phyloP scores from a whole-genome alignment of 2,329 filamentous ascomycete species.

The Sporothrix pallida region DNA sequence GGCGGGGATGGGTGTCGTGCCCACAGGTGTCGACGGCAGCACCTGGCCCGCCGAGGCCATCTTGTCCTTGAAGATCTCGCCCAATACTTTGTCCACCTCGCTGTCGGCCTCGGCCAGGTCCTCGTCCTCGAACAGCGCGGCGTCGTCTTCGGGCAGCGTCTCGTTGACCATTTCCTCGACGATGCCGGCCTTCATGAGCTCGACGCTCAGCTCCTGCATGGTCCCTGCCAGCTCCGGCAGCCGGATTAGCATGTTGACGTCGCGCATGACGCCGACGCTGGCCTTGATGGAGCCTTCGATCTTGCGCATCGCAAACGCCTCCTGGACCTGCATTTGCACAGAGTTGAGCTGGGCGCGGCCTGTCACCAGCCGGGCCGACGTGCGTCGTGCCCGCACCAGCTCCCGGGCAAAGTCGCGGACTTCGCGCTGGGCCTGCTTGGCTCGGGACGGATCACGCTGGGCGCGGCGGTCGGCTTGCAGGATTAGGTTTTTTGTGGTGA shows the following conservation, averaged over 20 bases:
- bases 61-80: conserved; percentile 85
- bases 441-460: conserved; percentile 77
- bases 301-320: conserved; percentile 93
- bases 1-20: conserved; percentile 55
- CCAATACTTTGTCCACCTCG: conserved; percentile 91
- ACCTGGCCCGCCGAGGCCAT: conserved; percentile 68
- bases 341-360: conserved; percentile 90
- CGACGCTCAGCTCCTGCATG: conserved; percentile 84
- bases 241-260: conserved; percentile 84
- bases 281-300: conserved; percentile 91
- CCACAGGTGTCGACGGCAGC: conserved; percentile 62
- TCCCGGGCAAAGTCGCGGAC: conserved; percentile 88
- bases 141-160: conserved; percentile 74
- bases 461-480: conserved; percentile 80
- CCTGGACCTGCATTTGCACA: conserved; percentile 96
- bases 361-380: conserved; percentile 75
- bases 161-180: conserved; percentile 98
- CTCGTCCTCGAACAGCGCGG: conserved; percentile 69
- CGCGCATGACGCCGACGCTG: conserved; percentile 93
- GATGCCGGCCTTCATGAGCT: conserved; percentile 92
- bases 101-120: conserved; percentile 71
- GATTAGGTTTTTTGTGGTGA: conserved; percentile 85
- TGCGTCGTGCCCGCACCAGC: conserved; percentile 80
- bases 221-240: conserved; percentile 86
- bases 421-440: conserved; percentile 79